Percentiles rank a stretch among this genome's conserved stretches.
Conservation (phyloP, 1,139 yeast genomes). For the Scheffersomyces segobiensis region DNA sequence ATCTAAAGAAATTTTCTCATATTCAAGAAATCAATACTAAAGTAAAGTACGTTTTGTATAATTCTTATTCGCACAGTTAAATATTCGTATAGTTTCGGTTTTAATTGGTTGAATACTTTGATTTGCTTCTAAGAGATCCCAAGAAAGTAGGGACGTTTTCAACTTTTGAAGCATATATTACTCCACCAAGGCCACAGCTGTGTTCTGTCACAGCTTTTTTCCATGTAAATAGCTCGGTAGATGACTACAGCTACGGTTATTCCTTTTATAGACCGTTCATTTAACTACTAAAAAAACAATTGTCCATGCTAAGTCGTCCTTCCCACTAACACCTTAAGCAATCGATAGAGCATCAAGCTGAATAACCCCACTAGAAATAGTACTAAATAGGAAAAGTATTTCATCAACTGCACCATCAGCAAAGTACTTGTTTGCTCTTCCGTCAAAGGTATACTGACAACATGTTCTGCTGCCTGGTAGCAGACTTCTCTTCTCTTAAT, state of each 20-base stretch:
- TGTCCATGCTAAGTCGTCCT: neutral
- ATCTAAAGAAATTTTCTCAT: too few species aligned
- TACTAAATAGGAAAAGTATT: conserved; percentile 22
- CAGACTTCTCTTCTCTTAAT: conserved; percentile 42
- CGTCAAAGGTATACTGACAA: conserved; percentile 43
- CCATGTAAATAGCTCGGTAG: neutral
- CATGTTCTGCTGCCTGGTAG: conserved; percentile 45
- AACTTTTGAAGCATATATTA: too few species aligned
- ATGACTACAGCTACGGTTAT: neutral
- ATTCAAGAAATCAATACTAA: too few species aligned
- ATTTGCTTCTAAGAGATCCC: too few species aligned
- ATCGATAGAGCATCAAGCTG: conserved; percentile 23
- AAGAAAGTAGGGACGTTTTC: too few species aligned
- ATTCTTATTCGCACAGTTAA: too few species aligned
- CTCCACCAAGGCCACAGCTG: neutral
- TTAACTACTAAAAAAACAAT: neutral
- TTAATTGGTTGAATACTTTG: too few species aligned
- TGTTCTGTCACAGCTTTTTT: neutral
- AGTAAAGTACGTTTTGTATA: too few species aligned
- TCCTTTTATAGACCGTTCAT: neutral
- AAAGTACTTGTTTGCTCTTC: conserved; percentile 26
- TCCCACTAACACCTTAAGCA: conserved; percentile 17
- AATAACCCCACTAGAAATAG: conserved; percentile 21
- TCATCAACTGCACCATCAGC: conserved; percentile 20
- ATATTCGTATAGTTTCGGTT: too few species aligned